A percentile compares a stretch with the other conserved stretches of the same genome.
Conservation (phyloP, 2,329 filamentous ascomycete species). For the Fonsecaea pedrosoi region DNA sequence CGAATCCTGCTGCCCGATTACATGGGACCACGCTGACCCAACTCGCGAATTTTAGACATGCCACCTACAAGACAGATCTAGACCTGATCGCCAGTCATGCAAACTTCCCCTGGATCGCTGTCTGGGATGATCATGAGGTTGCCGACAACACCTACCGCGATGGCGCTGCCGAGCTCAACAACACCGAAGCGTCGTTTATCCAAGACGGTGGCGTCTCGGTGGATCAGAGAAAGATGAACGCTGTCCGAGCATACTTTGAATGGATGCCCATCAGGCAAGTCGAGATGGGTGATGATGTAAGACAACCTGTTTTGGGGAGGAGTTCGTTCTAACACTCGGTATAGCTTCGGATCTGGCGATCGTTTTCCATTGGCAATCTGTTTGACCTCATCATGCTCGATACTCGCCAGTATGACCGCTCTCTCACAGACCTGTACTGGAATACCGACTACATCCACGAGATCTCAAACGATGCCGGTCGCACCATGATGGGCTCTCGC, state of each 20-base stretch:
- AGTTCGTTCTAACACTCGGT: slow-evolving; percentile 34
- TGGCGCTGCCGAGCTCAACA: slow-evolving; percentile 66
- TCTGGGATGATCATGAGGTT: slow-evolving; percentile 71
- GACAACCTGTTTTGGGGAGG: not conserved
- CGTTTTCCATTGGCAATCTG: slow-evolving; percentile 69
- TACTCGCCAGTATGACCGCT: slow-evolving; percentile 72
- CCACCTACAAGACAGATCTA: slow-evolving; percentile 66
- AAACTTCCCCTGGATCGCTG: slow-evolving; percentile 67
- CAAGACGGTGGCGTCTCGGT: slow-evolving; percentile 66
- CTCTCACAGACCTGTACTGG: slow-evolving; percentile 66
- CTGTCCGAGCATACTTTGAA: slow-evolving; percentile 62
- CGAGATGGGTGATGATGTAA: slow-evolving; percentile 68
- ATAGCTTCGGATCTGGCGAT: slow-evolving; percentile 68
- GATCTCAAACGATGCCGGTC: slow-evolving; percentile 70
- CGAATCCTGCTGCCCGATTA: not conserved
- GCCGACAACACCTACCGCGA: slow-evolving; percentile 71
- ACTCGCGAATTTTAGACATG: slow-evolving; percentile 43
- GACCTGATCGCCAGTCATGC: slow-evolving; percentile 65
- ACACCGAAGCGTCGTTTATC: slow-evolving; percentile 69
- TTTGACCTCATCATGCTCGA: slow-evolving; percentile 73
- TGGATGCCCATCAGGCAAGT: slow-evolving; percentile 58
- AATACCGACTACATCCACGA: slow-evolving; percentile 67
- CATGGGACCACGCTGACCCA: not conserved
- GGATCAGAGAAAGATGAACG: slow-evolving; percentile 76
- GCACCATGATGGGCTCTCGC: slow-evolving; percentile 72